Evolutionary conservation across 2,329 filamentous ascomycete genomes (phyloP), one percentile per base, ranked within the genome.

Genomic region (Colletotrichum caudatum): DNA sequence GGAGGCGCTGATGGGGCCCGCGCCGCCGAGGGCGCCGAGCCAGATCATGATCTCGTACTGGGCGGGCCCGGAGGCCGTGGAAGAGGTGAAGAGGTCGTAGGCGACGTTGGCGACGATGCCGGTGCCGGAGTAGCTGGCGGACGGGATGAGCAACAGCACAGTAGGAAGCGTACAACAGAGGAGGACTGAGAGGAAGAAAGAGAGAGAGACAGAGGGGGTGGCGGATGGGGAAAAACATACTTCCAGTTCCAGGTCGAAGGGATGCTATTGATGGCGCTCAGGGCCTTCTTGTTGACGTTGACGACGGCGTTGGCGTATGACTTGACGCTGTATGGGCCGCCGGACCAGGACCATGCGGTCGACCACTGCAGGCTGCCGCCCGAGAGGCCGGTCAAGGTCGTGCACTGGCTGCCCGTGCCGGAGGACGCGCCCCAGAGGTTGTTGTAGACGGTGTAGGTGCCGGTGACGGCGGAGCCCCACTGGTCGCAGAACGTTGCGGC

Each of bases 1-100:
- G 7, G 81, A 85, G 41, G 78, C 75, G 57, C 63, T 65, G 66
- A 91, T 90, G 48, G 89, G 89, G 0, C 87, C 86, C 1, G 88
- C 88, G 65, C 87, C 88, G 39, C 89, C 89, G 58, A 88, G 81
- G 3, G 85, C 84, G 1, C 82, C 86, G 57, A 91, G 82, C 90
- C 90, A 92, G 76, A 91, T 83, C 90, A 92, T 91, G 78, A 91
- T 84, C 80, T 91, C 90, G 78, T 89, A 90, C 76, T 88, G 81
- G 37, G 85, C 76, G 7, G 69, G 77, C 58, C 78, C 79, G 1
- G 84, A 80, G 14, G 82, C 82, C 16, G 84, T 82, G 20, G 81
- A 80, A 18, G 82, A 81, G 41, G 89, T 88, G 82, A 90, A 91
- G 51, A 91, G 79, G 77, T 91, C 88, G 77, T 90, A 91, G 18